phyloP scores from a whole-genome alignment of 495 filamentous ascomycete genomes.

The Penicillium argentinense region DNA sequence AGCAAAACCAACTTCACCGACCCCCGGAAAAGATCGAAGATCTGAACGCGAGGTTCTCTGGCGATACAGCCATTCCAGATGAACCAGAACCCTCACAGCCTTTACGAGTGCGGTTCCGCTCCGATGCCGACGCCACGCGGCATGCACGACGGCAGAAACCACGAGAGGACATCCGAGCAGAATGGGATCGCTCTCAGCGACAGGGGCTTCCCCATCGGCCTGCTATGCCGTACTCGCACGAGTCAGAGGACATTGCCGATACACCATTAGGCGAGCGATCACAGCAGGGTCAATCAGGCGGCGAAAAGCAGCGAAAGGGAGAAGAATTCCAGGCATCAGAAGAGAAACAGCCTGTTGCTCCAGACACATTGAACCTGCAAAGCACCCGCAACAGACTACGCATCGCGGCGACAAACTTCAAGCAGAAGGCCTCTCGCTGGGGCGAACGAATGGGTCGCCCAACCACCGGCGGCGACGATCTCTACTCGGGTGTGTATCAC shows the following conservation, averaged over 20 bases:
- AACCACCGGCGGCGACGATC: slow-evolving; percentile 22
- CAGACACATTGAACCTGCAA: not conserved
- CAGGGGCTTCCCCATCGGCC: slow-evolving; percentile 12
- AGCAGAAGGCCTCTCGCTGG: slow-evolving; percentile 3
- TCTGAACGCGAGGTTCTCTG: not conserved
- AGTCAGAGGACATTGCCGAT: slow-evolving; percentile 16
- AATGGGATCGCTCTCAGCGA: slow-evolving; percentile 10
- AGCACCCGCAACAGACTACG: slow-evolving; percentile 2
- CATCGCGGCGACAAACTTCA: slow-evolving; percentile 1
- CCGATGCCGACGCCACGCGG: not conserved
- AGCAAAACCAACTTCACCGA: slow-evolving; percentile 1
- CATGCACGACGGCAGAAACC: not conserved
- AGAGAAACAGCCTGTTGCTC: not conserved
- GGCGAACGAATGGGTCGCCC: slow-evolving; percentile 23
- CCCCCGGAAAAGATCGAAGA: not conserved
- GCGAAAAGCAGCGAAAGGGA: not conserved
- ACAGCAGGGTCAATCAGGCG: not conserved
- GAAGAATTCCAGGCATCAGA: not conserved
- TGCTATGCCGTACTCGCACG: slow-evolving; percentile 16
- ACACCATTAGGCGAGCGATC: not conserved
- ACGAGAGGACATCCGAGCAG: not conserved
- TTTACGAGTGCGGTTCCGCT: slow-evolving; percentile 21
- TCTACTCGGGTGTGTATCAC: slow-evolving; percentile 24
- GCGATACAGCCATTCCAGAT: not conserved
- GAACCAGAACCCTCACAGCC: not conserved